phyloP scores from a whole-genome alignment of 2,329 filamentous ascomycete genomes.

The Didymella segeticola region DNA sequence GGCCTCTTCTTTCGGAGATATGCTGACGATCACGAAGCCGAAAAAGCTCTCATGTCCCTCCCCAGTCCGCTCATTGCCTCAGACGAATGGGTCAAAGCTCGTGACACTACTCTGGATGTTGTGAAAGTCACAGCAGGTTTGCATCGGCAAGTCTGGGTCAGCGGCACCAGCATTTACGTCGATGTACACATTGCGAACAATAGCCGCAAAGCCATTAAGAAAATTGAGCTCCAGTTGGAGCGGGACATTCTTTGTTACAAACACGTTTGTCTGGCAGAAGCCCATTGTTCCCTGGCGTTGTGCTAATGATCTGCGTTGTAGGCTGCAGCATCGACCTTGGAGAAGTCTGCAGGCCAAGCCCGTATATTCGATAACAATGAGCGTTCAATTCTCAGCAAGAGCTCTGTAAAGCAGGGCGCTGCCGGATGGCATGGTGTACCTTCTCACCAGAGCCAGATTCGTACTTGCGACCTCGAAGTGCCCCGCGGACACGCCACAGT shows the following conservation, averaged over 20 bases:
- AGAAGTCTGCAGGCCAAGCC: slow-evolving; percentile 58
- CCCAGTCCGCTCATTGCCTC: slow-evolving; percentile 59
- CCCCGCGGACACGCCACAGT: slow-evolving; percentile 60
- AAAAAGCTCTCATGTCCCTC: slow-evolving; percentile 61
- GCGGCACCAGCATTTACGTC: slow-evolving; percentile 61
- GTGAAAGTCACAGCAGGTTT: slow-evolving; percentile 60
- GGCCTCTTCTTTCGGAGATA: background rate
- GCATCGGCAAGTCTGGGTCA: slow-evolving; percentile 66
- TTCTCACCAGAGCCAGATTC: slow-evolving; percentile 54
- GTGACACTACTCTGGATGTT: slow-evolving; percentile 51
- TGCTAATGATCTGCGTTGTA: slow-evolving; percentile 37
- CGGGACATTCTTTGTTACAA: slow-evolving; percentile 59
- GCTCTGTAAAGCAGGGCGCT: slow-evolving; percentile 52
- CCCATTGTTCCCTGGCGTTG: background rate
- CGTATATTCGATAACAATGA: slow-evolving; percentile 62
- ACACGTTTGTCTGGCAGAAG: slow-evolving; percentile 46
- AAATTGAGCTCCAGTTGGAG: slow-evolving; percentile 60
- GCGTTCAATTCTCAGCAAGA: slow-evolving; percentile 54
- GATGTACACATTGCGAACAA: slow-evolving; percentile 61
- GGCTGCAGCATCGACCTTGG: slow-evolving; percentile 57
- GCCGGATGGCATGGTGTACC: slow-evolving; percentile 57
- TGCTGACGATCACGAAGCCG: slow-evolving; percentile 46
- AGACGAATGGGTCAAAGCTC: slow-evolving; percentile 55
- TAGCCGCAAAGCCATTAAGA: slow-evolving; percentile 57
- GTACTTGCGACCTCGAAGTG: slow-evolving; percentile 58